Percentiles rank a stretch among this genome's conserved stretches.
Conservation (phyloP, 106 monocot genomes). For the Triglochin maritima region DNA sequence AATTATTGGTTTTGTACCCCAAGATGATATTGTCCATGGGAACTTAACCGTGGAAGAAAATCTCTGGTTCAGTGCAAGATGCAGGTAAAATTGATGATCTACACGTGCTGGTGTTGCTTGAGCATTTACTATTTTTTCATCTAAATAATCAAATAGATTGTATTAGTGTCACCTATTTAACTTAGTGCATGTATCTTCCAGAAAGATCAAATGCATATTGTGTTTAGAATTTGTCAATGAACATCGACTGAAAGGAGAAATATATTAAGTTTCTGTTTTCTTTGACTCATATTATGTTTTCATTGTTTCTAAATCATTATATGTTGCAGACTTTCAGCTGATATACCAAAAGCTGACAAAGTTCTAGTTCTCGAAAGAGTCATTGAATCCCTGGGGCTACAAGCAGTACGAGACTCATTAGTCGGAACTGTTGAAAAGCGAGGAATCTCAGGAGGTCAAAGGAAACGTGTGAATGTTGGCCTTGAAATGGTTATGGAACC, state of each 20-base stretch:
- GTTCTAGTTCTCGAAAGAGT: conserved; percentile 93
- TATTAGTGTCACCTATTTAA: too few species aligned
- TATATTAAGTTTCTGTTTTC: neutral
- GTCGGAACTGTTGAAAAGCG: conserved; percentile 96
- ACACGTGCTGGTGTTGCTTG: too few species aligned
- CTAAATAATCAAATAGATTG: too few species aligned
- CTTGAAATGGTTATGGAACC: conserved; percentile 99
- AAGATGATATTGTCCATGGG: conserved; percentile 99
- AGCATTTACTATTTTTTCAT: too few species aligned
- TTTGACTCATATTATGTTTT: neutral
- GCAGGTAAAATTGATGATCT: conserved; percentile 45
- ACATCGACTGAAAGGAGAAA: too few species aligned
- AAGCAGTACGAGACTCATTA: conserved; percentile 66
- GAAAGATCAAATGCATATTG: too few species aligned
- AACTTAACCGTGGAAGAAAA: conserved; percentile 97
- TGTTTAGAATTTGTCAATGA: too few species aligned
- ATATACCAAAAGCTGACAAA: conserved; percentile 56
- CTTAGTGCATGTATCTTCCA: too few species aligned
- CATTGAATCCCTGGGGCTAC: conserved; percentile 80
- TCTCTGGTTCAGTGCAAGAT: conserved; percentile 96
- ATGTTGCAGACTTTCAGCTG: conserved; percentile 53
- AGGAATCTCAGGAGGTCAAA: conserved; percentile 92
- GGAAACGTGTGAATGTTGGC: conserved; percentile 93
- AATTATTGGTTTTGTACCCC: conserved; percentile 97
- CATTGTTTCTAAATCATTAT: conserved; percentile 4